Evolutionary conservation across 306 rosid genomes (phyloP).

Genomic region (Cicer judaicum): DNA sequence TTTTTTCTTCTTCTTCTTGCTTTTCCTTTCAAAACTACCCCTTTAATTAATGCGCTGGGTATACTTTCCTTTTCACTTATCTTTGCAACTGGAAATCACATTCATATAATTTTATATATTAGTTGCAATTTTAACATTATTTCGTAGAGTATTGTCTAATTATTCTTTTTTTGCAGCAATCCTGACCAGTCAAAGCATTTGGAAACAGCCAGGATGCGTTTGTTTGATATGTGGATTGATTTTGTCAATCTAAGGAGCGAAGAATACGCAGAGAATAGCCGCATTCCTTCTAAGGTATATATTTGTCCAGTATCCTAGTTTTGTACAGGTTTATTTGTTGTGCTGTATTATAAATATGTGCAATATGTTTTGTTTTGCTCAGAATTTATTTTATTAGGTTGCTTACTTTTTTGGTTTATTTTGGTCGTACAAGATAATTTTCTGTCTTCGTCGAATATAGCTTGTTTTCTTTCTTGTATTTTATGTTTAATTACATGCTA

Average conservation of each 20-base stretch:
- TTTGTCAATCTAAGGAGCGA: constrained; percentile 91
- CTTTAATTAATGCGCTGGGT: constrained; percentile 6
- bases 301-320: constrained; percentile 8
- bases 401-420: not conserved
- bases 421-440: constrained; percentile 14
- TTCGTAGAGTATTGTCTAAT: not conserved
- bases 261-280: constrained; percentile 87
- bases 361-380: not conserved
- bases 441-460: constrained; percentile 17
- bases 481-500: constrained; percentile 2
- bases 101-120: constrained; percentile 17
- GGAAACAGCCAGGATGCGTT: constrained; percentile 96
- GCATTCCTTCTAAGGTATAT: constrained; percentile 82
- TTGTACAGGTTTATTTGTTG: not conserved
- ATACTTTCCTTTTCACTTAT: not conserved
- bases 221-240: constrained; percentile 87
- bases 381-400: not conserved
- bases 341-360: not conserved
- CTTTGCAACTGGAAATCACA: not conserved
- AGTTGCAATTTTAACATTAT: constrained; percentile 1
- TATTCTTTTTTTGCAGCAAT: constrained; percentile 62
- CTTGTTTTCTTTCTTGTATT: constrained; percentile 19
- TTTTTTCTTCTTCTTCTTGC: not conserved
- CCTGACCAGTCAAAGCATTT: constrained; percentile 98
- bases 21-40: not conserved